Evolutionary conservation across 2,329 filamentous ascomycete genomes (phyloP).

Genomic region (Stachybotrys echinatus): DNA sequence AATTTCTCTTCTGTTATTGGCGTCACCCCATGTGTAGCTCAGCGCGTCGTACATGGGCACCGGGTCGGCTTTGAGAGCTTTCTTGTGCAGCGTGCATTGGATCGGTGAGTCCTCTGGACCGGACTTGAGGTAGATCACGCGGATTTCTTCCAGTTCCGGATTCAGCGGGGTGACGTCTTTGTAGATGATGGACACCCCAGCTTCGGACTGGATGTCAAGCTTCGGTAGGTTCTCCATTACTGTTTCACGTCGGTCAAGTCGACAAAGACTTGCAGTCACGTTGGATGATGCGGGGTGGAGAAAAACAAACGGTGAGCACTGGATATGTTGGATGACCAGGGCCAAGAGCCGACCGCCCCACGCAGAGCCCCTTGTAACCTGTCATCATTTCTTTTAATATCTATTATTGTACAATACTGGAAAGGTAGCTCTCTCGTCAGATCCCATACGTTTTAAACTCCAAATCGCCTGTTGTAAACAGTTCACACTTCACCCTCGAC

Average conservation of each 20-base stretch:
- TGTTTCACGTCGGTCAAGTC: not conserved
- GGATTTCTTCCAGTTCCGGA: not conserved
- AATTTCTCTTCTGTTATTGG: not conserved
- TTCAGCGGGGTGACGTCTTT: not conserved
- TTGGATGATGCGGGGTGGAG: not conserved
- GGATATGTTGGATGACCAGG: too few relatives aligned
- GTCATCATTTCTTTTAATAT: too few relatives aligned
- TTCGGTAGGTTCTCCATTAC: not conserved
- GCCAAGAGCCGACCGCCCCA: too few relatives aligned
- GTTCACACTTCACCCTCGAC: conserved; percentile 37
- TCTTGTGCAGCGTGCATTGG: not conserved
- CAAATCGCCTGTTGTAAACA: conserved; percentile 41
- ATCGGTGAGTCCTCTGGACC: not conserved
- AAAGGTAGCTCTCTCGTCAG: too few relatives aligned
- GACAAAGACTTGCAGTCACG: not conserved
- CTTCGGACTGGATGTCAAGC: not conserved
- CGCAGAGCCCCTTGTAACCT: too few relatives aligned
- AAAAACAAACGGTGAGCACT: not conserved
- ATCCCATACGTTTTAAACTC: conserved; percentile 20
- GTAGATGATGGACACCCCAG: not conserved
- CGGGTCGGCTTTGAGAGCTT: not conserved
- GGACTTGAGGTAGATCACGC: not conserved
- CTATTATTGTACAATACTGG: too few relatives aligned
- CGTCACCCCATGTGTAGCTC: not conserved
- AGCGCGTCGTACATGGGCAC: not conserved